A percentile compares a stretch with the other conserved stretches of the same genome.
Evolutionary conservation across 805 yeast genomes (phyloP).

Genomic region (Saitoella complicata): DNA sequence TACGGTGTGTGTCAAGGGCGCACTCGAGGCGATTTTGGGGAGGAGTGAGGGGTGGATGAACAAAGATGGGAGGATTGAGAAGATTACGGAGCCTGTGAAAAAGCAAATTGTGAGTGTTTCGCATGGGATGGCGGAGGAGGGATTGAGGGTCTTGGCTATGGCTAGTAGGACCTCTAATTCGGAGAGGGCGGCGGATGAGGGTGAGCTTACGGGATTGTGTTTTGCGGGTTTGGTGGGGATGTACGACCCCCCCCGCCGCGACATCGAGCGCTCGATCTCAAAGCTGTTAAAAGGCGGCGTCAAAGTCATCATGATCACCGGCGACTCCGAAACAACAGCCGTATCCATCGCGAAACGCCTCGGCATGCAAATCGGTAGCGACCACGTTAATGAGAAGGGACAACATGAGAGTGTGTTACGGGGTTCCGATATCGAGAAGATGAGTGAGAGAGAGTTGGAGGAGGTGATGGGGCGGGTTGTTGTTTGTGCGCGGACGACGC

Average conservation of each 20-base stretch:
- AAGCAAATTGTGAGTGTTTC: slow-evolving; percentile 41
- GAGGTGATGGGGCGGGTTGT: slow-evolving; percentile 67
- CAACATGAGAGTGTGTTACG: slow-evolving; percentile 52
- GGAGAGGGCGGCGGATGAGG: neutral
- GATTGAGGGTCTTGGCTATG: slow-evolving; percentile 72
- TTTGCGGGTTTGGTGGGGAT: slow-evolving; percentile 85
- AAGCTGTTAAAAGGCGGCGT: slow-evolving; percentile 81
- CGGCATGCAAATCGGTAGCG: slow-evolving; percentile 51
- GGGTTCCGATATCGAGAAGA: slow-evolving; percentile 65
- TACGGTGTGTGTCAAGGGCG: slow-evolving; percentile 69
- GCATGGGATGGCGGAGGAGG: slow-evolving; percentile 54
- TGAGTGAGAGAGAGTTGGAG: slow-evolving; percentile 58
- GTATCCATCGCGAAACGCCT: slow-evolving; percentile 70
- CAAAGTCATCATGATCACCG: slow-evolving; percentile 95
- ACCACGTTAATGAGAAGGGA: neutral
- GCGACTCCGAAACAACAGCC: slow-evolving; percentile 82
- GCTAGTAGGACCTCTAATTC: slow-evolving; percentile 31
- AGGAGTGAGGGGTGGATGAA: slow-evolving; percentile 45
- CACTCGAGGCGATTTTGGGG: slow-evolving; percentile 55
- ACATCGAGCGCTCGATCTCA: slow-evolving; percentile 60
- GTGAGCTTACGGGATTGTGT: slow-evolving; percentile 38
- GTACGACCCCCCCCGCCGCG: slow-evolving; percentile 95
- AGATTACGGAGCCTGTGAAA: slow-evolving; percentile 36
- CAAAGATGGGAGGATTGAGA: slow-evolving; percentile 41
- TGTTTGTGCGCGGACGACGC: slow-evolving; percentile 88